Evolutionary conservation across 331 rosid species (phyloP).

Genomic region (Acacia pycnantha): DNA sequence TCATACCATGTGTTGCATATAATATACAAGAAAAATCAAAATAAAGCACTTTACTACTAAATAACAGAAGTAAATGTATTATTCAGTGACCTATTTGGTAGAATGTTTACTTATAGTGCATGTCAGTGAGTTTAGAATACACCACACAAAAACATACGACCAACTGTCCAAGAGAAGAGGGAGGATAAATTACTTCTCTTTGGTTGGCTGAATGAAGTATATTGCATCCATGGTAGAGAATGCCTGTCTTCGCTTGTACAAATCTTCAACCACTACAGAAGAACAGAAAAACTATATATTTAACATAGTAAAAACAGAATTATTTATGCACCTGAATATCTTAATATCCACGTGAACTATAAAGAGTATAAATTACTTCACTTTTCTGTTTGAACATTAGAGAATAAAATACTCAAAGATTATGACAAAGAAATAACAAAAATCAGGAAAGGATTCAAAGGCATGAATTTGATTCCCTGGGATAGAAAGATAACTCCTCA

Average conservation of each 20-base stretch:
- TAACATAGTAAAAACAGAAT: constrained; percentile 4
- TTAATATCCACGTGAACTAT: not conserved
- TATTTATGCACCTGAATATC: not conserved
- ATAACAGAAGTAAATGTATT: not conserved
- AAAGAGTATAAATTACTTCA: constrained; percentile 7
- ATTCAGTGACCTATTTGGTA: not conserved
- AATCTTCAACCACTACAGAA: constrained; percentile 92
- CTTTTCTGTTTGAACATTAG: constrained; percentile 17
- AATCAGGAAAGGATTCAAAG: constrained; percentile 16
- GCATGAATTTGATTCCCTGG: not conserved
- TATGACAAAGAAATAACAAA: constrained; percentile 18
- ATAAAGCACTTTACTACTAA: not conserved
- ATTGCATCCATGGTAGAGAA: constrained; percentile 92
- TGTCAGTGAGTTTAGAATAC: too few relatives aligned
- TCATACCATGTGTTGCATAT: too few relatives aligned
- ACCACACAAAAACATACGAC: not conserved
- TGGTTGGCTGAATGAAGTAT: constrained; percentile 87
- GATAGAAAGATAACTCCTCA: not conserved
- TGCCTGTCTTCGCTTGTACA: constrained; percentile 88
- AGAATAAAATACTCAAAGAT: constrained; percentile 19
- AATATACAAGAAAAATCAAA: not conserved
- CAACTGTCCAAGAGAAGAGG: not conserved
- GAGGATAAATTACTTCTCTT: constrained; percentile 67
- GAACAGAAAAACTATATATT: constrained; percentile 21
- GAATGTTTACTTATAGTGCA: not conserved